Evolutionary conservation across 805 yeast genomes (phyloP).

Genomic region (Kregervanrija pseudodelftensis): DNA sequence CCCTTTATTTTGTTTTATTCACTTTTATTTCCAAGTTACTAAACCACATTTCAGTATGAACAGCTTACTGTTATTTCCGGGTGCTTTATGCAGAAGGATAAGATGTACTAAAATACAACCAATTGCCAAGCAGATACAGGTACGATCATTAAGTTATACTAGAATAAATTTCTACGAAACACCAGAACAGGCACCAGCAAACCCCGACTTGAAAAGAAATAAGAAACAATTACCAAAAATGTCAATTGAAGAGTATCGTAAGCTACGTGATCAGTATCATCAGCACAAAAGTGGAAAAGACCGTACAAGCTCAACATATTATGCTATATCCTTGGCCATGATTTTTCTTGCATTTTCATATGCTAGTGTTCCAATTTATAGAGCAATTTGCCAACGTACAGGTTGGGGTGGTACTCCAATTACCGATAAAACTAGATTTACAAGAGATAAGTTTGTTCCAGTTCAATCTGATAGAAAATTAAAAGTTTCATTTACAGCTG

Average conservation of each 20-base stretch:
- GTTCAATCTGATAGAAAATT: conserved; percentile 80
- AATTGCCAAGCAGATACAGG: too few species aligned
- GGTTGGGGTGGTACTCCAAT: conserved; percentile 96
- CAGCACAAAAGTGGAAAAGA: conserved; percentile 24
- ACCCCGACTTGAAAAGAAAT: conserved; percentile 8
- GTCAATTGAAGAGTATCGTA: conserved; percentile 25
- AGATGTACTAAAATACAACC: too few species aligned
- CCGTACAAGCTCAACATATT: conserved; percentile 54
- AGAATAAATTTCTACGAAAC: conserved; percentile 6
- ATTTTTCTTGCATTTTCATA: conserved; percentile 72
- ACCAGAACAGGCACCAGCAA: conserved; percentile 9
- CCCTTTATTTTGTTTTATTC: too few species aligned
- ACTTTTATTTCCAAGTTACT: too few species aligned
- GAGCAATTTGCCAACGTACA: conserved; percentile 87
- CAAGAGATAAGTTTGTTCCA: conserved; percentile 82
- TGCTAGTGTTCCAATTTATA: conserved; percentile 86
- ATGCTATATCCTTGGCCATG: conserved; percentile 61
- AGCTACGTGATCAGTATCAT: conserved; percentile 21
- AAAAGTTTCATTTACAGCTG: conserved; percentile 82
- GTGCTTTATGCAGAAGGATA: too few species aligned
- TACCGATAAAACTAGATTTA: conserved; percentile 72
- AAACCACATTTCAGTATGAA: too few species aligned
- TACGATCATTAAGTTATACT: too few species aligned
- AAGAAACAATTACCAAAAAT: conserved; percentile 22
- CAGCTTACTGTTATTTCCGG: too few species aligned